A percentile compares a stretch with the other conserved stretches of the same genome.
Conservation (phyloP, 1,139 yeast species). For the Saccharomycopsis hybrid region DNA sequence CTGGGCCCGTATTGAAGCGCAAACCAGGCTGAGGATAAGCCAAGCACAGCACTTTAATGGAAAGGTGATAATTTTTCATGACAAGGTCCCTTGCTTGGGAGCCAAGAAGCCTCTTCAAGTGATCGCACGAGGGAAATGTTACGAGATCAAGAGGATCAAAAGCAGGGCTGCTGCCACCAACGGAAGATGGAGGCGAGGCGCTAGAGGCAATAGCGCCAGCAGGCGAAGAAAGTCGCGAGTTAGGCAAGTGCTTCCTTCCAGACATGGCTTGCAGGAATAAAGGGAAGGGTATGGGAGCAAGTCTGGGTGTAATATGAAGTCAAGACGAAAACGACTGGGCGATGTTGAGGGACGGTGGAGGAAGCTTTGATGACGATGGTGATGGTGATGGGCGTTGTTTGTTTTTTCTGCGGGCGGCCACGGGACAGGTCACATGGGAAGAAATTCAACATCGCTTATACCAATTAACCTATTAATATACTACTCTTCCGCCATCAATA, state of each 20-base stretch:
- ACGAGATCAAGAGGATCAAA: constrained; percentile 10
- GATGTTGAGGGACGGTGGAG: too few species aligned
- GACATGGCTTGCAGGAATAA: too few species aligned
- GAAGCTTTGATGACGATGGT: too few species aligned
- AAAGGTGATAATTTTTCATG: constrained; percentile 16
- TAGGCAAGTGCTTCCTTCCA: constrained; percentile 15
- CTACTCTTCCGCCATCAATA: too few species aligned
- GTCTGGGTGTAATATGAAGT: too few species aligned
- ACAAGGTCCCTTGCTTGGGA: constrained; percentile 18
- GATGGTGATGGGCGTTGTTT: too few species aligned
- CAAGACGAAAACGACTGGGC: too few species aligned
- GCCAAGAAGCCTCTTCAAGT: constrained; percentile 15
- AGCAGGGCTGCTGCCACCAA: neutral
- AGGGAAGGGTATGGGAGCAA: too few species aligned
- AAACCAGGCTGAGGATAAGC: constrained; percentile 20
- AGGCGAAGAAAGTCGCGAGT: neutral
- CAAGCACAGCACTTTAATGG: constrained; percentile 19
- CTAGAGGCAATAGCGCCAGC: neutral
- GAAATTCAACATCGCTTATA: too few species aligned
- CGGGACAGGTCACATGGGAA: too few species aligned
- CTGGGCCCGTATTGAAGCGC: neutral
- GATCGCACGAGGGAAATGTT: constrained; percentile 20
- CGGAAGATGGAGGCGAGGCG: neutral
- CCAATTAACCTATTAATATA: too few species aligned
- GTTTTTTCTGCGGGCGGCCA: too few species aligned